A percentile compares a stretch with the other conserved stretches of the same genome.
phyloP scores from a whole-genome alignment of 148 eudicot genomes.

The Rheum nobile region DNA sequence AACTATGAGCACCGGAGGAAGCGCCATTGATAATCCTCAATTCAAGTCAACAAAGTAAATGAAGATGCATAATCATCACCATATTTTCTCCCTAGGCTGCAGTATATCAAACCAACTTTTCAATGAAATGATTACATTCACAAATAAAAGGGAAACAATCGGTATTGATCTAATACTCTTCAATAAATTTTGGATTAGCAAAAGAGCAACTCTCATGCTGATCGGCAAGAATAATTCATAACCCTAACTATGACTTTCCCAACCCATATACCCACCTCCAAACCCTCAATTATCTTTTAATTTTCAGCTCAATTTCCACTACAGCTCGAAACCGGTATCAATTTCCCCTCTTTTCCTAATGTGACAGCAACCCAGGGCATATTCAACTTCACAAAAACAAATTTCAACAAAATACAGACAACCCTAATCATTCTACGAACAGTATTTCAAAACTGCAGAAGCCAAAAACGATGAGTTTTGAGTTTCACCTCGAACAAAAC shows the following conservation, averaged over 20 bases:
- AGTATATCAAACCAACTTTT: not conserved
- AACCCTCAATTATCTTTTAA: constrained; percentile 9
- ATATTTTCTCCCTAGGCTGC: not conserved
- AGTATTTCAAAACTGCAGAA: not conserved
- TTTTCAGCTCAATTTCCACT: not conserved
- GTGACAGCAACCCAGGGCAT: not conserved
- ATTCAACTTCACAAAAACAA: not conserved
- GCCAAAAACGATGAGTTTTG: not conserved
- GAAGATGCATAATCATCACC: not conserved
- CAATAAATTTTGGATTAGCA: not conserved
- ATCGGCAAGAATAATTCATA: not conserved
- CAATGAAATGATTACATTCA: not conserved
- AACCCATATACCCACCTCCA: constrained; percentile 7
- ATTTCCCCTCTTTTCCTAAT: not conserved
- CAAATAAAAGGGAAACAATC: not conserved
- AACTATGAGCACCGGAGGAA: not conserved
- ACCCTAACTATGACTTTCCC: not conserved
- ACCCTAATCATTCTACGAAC: not conserved
- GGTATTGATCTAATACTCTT: not conserved
- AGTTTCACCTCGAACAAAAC: constrained; percentile 35
- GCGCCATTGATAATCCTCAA: not conserved
- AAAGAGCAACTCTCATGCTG: not conserved
- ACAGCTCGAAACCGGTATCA: not conserved
- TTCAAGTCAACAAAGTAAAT: not conserved
- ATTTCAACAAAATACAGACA: not conserved